phyloP scores from a whole-genome alignment of 2,329 filamentous ascomycete species.

The Fusarium oligoseptatum region DNA sequence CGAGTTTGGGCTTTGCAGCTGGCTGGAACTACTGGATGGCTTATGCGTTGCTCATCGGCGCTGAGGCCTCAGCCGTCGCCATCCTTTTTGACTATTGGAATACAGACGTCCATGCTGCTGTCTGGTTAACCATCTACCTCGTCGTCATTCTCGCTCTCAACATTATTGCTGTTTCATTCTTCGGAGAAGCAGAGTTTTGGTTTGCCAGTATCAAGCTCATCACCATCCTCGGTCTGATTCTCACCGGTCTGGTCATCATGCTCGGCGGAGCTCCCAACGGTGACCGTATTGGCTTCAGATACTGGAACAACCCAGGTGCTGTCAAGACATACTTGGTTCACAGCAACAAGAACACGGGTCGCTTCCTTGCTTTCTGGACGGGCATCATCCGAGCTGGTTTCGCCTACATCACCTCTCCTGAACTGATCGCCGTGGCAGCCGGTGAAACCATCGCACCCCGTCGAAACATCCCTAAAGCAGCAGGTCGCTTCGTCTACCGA shows the following conservation, averaged over 20 bases:
- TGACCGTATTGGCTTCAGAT: slow-evolving; percentile 57
- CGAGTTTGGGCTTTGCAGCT: slow-evolving; percentile 65
- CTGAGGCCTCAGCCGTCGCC: slow-evolving; percentile 69
- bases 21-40: slow-evolving; percentile 74
- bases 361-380: slow-evolving; percentile 71
- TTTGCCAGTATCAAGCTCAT: slow-evolving; percentile 72
- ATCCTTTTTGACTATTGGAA: slow-evolving; percentile 73
- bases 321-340: slow-evolving; percentile 62
- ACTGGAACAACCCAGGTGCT: slow-evolving; percentile 56
- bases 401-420: slow-evolving; percentile 72
- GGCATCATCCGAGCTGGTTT: slow-evolving; percentile 69
- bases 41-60: slow-evolving; percentile 68
- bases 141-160: slow-evolving; percentile 67
- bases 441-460: slow-evolving; percentile 75
- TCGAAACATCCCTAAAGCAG: slow-evolving; percentile 75
- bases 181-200: slow-evolving; percentile 73
- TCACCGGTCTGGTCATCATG: slow-evolving; percentile 59
- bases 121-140: slow-evolving; percentile 71
- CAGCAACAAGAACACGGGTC: slow-evolving; percentile 61
- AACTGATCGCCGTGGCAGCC: slow-evolving; percentile 73
- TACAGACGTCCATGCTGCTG: slow-evolving; percentile 61
- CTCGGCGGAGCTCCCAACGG: slow-evolving; percentile 67
- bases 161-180: slow-evolving; percentile 67
- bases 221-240: slow-evolving; percentile 68
- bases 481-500: slow-evolving; percentile 71